phyloP scores from a whole-genome alignment of 257 asterid genomes.

The Solanum verrucosum region DNA sequence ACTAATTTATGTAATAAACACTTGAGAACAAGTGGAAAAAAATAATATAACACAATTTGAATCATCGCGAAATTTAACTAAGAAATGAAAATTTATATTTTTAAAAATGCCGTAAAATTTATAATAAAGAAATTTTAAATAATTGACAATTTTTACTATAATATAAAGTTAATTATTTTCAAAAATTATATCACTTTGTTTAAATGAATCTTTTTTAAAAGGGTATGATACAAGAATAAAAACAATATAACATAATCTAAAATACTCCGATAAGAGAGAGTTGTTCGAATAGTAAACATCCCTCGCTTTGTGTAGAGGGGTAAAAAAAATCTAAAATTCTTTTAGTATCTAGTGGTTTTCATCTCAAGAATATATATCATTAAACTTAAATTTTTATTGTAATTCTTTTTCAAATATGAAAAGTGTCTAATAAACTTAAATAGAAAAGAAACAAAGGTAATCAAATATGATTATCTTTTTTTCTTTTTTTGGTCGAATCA shows the following conservation, averaged over 20 bases:
- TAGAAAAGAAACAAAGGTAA: neutral
- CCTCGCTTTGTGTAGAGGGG: neutral
- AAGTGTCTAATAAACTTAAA: neutral
- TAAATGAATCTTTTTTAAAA: neutral
- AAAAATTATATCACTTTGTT: neutral
- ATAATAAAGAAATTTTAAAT: neutral
- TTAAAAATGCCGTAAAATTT: neutral
- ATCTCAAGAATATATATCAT: neutral
- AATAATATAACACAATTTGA: neutral
- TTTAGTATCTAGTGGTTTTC: neutral
- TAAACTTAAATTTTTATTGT: neutral
- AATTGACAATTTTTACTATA: neutral
- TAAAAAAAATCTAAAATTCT: neutral
- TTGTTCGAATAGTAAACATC: accelerated
- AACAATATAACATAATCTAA: neutral
- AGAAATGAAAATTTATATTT: neutral
- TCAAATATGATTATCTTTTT: neutral
- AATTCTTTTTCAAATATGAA: neutral
- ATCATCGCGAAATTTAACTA: neutral
- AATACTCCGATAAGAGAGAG: accelerated
- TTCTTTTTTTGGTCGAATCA: neutral
- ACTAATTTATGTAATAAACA: neutral
- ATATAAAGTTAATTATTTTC: neutral
- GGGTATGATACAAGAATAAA: neutral
- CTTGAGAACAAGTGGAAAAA: neutral